Percentiles rank a stretch among this genome's conserved stretches.
Evolutionary conservation across 441 rosid species (phyloP).

Genomic region (Melastoma candidum): DNA sequence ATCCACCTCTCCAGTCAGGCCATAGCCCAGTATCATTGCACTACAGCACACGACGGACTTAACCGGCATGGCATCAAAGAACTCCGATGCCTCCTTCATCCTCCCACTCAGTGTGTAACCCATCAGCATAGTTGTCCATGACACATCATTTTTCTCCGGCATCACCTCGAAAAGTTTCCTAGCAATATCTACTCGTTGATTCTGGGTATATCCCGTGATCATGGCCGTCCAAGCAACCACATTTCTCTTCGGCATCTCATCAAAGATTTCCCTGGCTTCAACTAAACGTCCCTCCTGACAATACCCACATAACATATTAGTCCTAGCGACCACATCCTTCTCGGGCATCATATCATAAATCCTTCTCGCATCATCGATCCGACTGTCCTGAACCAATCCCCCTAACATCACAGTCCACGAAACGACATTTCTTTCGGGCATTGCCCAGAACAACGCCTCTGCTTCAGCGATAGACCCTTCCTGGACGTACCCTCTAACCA

Average conservation of each 20-base stretch:
- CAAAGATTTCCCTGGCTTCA: slow-evolving; percentile 56
- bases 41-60: slow-evolving; percentile 41
- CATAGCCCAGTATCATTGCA: slow-evolving; percentile 50
- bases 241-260: slow-evolving; percentile 49
- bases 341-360: slow-evolving; percentile 51
- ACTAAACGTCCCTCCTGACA: slow-evolving; percentile 40
- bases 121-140: slow-evolving; percentile 61
- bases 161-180: slow-evolving; percentile 66
- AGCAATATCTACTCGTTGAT: slow-evolving; percentile 42
- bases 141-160: slow-evolving; percentile 58
- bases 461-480: slow-evolving; percentile 43
- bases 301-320: slow-evolving; percentile 59
- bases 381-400: slow-evolving; percentile 45
- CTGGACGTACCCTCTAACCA: slow-evolving; percentile 54
- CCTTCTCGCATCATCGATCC: slow-evolving; percentile 42
- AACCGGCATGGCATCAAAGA: slow-evolving; percentile 40
- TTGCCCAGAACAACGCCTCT: slow-evolving; percentile 49
- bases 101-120: slow-evolving; percentile 50
- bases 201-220: slow-evolving; percentile 49
- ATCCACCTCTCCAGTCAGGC: slow-evolving; percentile 31
- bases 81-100: slow-evolving; percentile 44
- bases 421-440: slow-evolving; percentile 61
- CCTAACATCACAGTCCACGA: slow-evolving; percentile 83
- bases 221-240: slow-evolving; percentile 56
- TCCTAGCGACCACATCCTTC: slow-evolving; percentile 62